These are phyloP conservation scores for Glycine latifolia DNA, from an alignment of 306 rosid species.

Conservation along the genomic window DNA sequence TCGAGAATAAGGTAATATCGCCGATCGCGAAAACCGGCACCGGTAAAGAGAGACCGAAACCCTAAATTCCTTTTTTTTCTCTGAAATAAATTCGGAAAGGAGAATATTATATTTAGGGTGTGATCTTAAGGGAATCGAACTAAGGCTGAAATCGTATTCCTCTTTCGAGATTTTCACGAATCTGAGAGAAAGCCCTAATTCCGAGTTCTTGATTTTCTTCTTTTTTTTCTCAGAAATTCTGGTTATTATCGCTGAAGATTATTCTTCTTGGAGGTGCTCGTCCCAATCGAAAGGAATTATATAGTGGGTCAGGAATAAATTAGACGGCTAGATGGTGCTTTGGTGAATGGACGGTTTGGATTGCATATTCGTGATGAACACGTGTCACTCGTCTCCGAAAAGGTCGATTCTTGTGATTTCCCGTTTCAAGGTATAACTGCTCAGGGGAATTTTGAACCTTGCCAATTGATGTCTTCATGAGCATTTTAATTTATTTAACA, in stretches of 20 bases:
- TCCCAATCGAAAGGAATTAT: background rate
- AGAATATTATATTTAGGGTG: conserved; percentile 25
- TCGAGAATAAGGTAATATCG: conserved; percentile 9
- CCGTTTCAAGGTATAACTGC: background rate
- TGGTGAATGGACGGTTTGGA: conserved; percentile 35
- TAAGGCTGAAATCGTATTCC: conserved; percentile 26
- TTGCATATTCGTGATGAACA: conserved; percentile 39
- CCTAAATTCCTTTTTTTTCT: conserved; percentile 46
- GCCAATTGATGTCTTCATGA: background rate
- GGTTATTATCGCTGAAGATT: conserved; percentile 26
- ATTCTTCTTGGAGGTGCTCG: background rate
- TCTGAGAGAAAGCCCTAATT: conserved; percentile 36
- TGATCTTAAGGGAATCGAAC: conserved; percentile 18
- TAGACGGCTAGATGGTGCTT: conserved; percentile 32
- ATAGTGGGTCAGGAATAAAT: conserved; percentile 24
- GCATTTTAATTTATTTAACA: too few relatives aligned
- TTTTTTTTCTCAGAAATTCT: conserved; percentile 29
- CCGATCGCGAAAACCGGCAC: conserved; percentile 45
- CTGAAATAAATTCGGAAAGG: conserved; percentile 25
- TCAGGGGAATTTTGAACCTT: background rate
- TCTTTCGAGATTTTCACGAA: conserved; percentile 27
- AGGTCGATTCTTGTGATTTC: conserved; percentile 10
- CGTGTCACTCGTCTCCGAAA: conserved; percentile 34
- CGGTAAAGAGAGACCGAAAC: conserved; percentile 47
- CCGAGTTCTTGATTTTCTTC: conserved; percentile 14